These are phyloP conservation scores for Ceratocystis papillata DNA, from an alignment of 2,329 filamentous ascomycete species.

Conservation along the genomic window DNA sequence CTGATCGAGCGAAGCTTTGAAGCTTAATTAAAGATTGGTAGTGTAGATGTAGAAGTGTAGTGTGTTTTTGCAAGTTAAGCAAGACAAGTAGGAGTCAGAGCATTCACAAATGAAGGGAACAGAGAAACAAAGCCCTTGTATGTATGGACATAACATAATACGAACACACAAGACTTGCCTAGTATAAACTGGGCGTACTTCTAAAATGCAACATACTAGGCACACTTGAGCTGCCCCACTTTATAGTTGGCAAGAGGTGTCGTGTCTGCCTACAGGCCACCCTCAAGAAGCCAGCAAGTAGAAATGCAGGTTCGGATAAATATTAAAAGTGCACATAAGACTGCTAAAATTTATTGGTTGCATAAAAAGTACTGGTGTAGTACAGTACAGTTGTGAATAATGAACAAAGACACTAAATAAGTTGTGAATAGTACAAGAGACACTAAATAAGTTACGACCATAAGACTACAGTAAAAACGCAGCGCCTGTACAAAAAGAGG, in stretches of 20 bases:
- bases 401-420: background rate
- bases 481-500: no score
- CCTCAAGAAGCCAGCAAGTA: no score
- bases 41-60: background rate
- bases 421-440: no score
- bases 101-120: background rate
- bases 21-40: background rate
- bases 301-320: no score
- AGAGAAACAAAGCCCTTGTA: constrained; percentile 2
- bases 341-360: no score
- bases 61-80: background rate
- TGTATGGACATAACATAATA: background rate
- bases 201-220: background rate
- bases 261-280: no score
- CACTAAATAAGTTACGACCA: no score
- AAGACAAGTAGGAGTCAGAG: background rate
- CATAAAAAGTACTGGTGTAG: background rate
- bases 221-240: background rate
- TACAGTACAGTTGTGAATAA: background rate
- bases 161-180: background rate
- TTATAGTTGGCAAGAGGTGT: background rate
- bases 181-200: background rate
- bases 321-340: no score
- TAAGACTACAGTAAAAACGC: no score
- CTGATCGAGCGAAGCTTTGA: background rate